A percentile compares a stretch with the other conserved stretches of the same genome.
These are phyloP conservation scores for Verticillium longisporum DNA, from an alignment of 2,329 filamentous ascomycete species.

Conservation along the genomic window DNA sequence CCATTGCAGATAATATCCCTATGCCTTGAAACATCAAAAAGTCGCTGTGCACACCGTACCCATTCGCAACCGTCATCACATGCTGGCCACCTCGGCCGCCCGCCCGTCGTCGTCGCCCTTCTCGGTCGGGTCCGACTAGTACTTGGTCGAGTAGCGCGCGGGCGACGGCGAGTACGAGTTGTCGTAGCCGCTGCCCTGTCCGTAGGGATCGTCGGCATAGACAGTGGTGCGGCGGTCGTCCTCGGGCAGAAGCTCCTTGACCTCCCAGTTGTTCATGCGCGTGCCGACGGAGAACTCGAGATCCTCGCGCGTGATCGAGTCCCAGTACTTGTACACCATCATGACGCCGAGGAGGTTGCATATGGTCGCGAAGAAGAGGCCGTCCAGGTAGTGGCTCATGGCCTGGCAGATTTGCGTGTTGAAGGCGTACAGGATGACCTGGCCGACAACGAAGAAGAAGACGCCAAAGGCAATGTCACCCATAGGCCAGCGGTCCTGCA, in stretches of 20 bases:
- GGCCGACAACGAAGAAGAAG: constrained; percentile 85
- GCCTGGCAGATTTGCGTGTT: constrained; percentile 77
- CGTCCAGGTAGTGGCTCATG: constrained; percentile 88
- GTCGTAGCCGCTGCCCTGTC: constrained; percentile 48
- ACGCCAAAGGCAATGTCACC: constrained; percentile 86
- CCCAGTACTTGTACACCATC: constrained; percentile 99
- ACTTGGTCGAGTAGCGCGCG: constrained; percentile 37
- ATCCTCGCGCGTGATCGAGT: constrained; percentile 96
- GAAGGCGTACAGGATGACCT: constrained; percentile 88
- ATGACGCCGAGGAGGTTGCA: constrained; percentile 93
- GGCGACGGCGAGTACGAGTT: constrained; percentile 39
- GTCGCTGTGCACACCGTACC: not conserved
- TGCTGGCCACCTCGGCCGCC: not conserved
- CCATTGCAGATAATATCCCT: not conserved
- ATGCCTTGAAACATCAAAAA: not conserved
- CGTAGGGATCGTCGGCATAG: constrained; percentile 63
- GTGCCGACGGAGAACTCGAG: constrained; percentile 96
- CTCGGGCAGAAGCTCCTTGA: constrained; percentile 82
- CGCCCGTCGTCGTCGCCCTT: not conserved
- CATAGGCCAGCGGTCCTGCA: constrained; percentile 92
- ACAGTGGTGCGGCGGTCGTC: constrained; percentile 70
- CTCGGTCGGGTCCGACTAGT: constrained; percentile 20
- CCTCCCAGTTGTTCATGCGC: constrained; percentile 95
- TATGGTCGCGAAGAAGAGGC: constrained; percentile 86
- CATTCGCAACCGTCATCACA: not conserved